Conservation (phyloP, 495 filamentous ascomycete genomes). For the Terfezia boudieri region DNA sequence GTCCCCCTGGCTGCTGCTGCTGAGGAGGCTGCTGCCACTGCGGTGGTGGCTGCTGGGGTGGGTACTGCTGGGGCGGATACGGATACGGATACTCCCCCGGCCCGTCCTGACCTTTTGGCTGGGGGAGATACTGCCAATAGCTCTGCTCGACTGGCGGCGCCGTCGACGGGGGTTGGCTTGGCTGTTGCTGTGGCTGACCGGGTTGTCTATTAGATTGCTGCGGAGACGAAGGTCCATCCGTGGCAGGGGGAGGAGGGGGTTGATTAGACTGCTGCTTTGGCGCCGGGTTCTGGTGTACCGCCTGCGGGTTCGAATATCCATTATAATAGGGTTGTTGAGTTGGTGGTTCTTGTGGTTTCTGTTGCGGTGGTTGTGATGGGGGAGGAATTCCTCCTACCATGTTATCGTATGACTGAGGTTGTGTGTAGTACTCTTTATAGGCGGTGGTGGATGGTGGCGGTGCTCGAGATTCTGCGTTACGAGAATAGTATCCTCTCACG, state of each 20-base stretch:
- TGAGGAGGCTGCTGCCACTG: constrained; percentile 10
- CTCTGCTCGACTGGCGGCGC: not conserved
- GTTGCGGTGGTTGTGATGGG: constrained; percentile 2
- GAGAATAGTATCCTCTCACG: constrained; percentile 9
- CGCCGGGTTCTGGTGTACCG: constrained; percentile 12
- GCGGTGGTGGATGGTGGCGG: constrained; percentile 5
- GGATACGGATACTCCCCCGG: constrained; percentile 4
- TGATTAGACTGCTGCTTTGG: constrained; percentile 20
- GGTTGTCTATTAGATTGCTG: not conserved
- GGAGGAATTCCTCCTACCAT: constrained; percentile 21
- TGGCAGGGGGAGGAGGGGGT: constrained; percentile 12
- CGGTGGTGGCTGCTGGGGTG: constrained; percentile 18
- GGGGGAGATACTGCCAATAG: constrained; percentile 13
- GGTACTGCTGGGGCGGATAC: constrained; percentile 27
- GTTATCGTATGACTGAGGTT: constrained; percentile 8
- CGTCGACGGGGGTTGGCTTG: not conserved
- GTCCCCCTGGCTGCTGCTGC: constrained; percentile 18
- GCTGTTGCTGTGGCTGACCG: not conserved
- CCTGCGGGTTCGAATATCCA: constrained; percentile 2
- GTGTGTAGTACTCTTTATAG: constrained; percentile 19
- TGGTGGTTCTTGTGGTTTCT: not conserved
- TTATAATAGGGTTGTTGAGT: not conserved
- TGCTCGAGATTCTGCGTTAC: constrained; percentile 1
- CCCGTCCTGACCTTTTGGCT: not conserved
- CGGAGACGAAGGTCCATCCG: not conserved